Evolutionary conservation across 768 basidiomycete species (phyloP), one percentile per base, ranked within the genome.

Genomic region (Pholiota microspora): DNA sequence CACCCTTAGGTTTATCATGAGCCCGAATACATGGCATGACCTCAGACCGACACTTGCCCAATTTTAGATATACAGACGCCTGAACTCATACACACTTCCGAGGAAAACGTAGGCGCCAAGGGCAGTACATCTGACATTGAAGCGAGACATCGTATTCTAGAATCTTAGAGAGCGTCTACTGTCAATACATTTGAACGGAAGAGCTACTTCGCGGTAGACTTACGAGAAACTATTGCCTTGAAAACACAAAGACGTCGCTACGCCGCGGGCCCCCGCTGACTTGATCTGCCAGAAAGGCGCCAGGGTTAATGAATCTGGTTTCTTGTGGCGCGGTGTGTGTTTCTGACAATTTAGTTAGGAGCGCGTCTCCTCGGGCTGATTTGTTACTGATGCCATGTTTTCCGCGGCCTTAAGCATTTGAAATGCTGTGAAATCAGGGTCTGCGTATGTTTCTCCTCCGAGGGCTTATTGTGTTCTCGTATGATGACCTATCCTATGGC

Each of bases 21-120:
- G 40, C 40, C 49, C 49, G 49, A 49, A 49, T 36, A 36, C 24
- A 27, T 50, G 36, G 49, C 24, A 50, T 50, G 36, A 9, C 25
- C 27, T 38, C 15, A n/a, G n/a, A 15, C 35, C 49, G 25, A 16
- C 35, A 25, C 18, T 27, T 8, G 13, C 23, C 49, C 49, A 27
- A 28, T 38, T 38, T 50, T 42, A 42, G 34, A 15, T n/a, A 24
- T 50, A n/a, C 49, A 16, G 36, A 42, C 36, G 49, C 27, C 35
- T 24, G 25, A n/a, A n/a, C n/a, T n/a, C n/a, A n/a, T n/a, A n/a
- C n/a, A n/a, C 23, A 40, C 35, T 9, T 36, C 49, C 49, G 49
- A 50, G 49, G 49, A 50, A 38, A 38, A 50, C 23, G 49, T 50
- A 13, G 49, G 35, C 49, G 49, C 34, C 35, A 50, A 38, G 49